Base-by-base conservation (phyloP, 805 yeast species). In the Candida arabinofermentans region DNA sequence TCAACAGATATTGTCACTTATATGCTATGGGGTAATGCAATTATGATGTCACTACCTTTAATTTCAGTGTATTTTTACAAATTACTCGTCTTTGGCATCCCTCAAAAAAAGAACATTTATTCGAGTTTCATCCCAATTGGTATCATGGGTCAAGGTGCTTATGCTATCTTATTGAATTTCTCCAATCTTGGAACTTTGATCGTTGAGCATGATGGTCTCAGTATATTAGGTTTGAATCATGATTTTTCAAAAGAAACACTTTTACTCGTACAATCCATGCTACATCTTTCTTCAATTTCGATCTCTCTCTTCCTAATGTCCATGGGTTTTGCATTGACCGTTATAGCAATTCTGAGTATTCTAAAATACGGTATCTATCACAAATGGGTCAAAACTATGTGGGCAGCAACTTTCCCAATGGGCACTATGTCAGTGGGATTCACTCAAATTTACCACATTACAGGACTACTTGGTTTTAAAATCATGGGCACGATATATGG, bases 331-430 rank as follows among this genome's bases (percentile, higher is more conserved):
- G 47, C 56, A 34, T 31, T 82, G 58, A 77, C 76, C 0, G 54
- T 71, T 14, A 53, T 72, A 8, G 72, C 79, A 1, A 31, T 69
- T 2, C 35, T 62, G 2, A 57, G 70, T 21, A 61, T 67, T 2
- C 8, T 62, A 1, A 50, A 54, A 17, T 54, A 57, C 26, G 72
- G 71, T 0, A 54, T 60, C 4, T 61, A 59, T 16, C 50, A 44
- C 16, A 41, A 49, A 24, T 81, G 78, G 65, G 65, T 69, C 23
- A 69, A 70, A 48, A 72, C 76, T 1, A 79, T 79, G 78, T 86
- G 96, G 96, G 80, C 89, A 14, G 75, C 85, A 69, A 85, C 96
- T 48, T 89, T 89, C 81, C 96, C 96, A 4, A 54, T 88, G 52
- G 96, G 96, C 2, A 86, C 95, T 0, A 79, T 86, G 82, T 69